These are phyloP conservation scores for Trametes cubensis DNA, from an alignment of 768 basidiomycete genomes.

Conservation along the genomic window DNA sequence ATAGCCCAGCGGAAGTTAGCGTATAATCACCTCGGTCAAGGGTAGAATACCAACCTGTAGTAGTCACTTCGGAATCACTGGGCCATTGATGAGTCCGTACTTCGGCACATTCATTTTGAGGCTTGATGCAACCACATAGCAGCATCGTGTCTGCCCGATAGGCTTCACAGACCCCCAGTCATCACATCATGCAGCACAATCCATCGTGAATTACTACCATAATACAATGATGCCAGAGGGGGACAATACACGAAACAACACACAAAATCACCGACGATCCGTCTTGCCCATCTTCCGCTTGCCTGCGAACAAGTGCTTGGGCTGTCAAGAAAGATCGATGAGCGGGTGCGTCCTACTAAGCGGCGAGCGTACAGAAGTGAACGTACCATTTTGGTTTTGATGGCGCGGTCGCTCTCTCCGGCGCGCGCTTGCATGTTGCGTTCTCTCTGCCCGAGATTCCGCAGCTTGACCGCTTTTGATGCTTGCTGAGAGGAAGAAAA, in stretches of 20 bases:
- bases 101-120: too few relatives aligned
- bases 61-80: too few relatives aligned
- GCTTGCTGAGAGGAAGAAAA: constrained; percentile 59
- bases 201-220: constrained; percentile 8
- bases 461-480: constrained; percentile 76
- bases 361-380: not conserved
- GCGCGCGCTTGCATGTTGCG: constrained; percentile 90
- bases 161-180: too few relatives aligned
- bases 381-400: constrained; percentile 80
- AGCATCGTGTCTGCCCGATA: too few relatives aligned
- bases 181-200: constrained; percentile 2
- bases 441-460: constrained; percentile 83
- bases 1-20: not conserved
- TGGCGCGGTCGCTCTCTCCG: constrained; percentile 85
- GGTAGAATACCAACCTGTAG: not conserved
- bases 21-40: not conserved
- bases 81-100: too few relatives aligned
- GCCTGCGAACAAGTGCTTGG: constrained; percentile 84
- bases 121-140: too few relatives aligned
- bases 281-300: constrained; percentile 88
- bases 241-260: constrained; percentile 2
- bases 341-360: constrained; percentile 13
- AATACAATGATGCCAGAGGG: constrained; percentile 6
- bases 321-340: constrained; percentile 45
- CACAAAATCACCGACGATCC: constrained; percentile 57